phyloP scores from a whole-genome alignment of 805 yeast species.

The Candida railenensis region DNA sequence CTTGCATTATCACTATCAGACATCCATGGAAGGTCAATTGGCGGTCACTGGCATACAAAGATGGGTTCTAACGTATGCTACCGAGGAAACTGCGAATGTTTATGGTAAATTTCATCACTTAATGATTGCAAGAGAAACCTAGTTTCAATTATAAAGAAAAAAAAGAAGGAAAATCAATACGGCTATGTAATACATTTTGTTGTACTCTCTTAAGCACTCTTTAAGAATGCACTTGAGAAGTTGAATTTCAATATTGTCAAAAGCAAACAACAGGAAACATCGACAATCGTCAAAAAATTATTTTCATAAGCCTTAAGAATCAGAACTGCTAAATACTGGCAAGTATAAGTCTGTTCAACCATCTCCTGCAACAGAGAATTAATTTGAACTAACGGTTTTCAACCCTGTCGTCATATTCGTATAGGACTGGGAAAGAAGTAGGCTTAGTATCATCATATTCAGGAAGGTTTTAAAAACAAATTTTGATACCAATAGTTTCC shows the following conservation, averaged over 20 bases:
- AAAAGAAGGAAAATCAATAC: constrained; percentile 30
- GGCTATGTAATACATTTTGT: constrained; percentile 10
- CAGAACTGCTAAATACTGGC: constrained; percentile 81
- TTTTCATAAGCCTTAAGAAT: constrained; percentile 27
- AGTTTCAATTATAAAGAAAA: constrained; percentile 15
- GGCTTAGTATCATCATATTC: constrained; percentile 51
- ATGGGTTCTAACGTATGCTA: constrained; percentile 85
- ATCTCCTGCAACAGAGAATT: constrained; percentile 39
- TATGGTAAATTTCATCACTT: constrained; percentile 74
- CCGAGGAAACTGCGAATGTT: constrained; percentile 98
- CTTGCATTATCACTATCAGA: constrained; percentile 51
- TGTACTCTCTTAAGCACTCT: constrained; percentile 5
- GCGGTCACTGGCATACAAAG: constrained; percentile 87
- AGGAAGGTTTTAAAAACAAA: constrained; percentile 3
- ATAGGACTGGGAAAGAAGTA: constrained; percentile 90
- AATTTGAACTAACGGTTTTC: constrained; percentile 45
- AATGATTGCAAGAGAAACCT: constrained; percentile 14
- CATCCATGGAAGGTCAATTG: constrained; percentile 86
- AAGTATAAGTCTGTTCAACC: constrained; percentile 67
- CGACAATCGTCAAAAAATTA: not conserved
- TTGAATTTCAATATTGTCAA: not conserved
- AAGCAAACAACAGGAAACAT: not conserved
- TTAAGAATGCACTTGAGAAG: constrained; percentile 6
- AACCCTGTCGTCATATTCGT: constrained; percentile 93
- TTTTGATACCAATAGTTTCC: not conserved